Percentiles rank a stretch among this genome's conserved stretches.
These are phyloP conservation scores for Hymenoscyphus linearis DNA, from an alignment of 2,329 filamentous ascomycete genomes.

Conservation along the genomic window DNA sequence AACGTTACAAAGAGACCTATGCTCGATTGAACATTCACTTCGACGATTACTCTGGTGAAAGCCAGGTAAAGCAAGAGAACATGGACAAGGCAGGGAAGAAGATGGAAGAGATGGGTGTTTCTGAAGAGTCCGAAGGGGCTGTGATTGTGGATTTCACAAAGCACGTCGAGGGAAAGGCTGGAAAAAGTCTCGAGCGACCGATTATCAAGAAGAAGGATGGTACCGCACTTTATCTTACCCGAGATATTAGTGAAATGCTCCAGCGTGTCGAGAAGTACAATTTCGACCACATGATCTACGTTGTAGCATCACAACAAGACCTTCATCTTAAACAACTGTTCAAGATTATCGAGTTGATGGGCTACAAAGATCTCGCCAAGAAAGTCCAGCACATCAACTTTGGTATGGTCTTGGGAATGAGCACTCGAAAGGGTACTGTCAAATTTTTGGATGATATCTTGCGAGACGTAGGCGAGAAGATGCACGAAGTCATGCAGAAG, in stretches of 20 bases:
- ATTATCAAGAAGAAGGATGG: constrained; percentile 70
- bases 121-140: constrained; percentile 66
- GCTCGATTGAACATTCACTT: constrained; percentile 66
- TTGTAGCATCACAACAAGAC: constrained; percentile 67
- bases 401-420: constrained; percentile 66
- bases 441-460: constrained; percentile 70
- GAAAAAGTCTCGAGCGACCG: constrained; percentile 65
- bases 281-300: constrained; percentile 78
- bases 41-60: constrained; percentile 69
- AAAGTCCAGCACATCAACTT: constrained; percentile 74
- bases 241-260: constrained; percentile 71
- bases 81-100: constrained; percentile 60
- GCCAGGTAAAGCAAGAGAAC: constrained; percentile 59
- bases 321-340: constrained; percentile 69
- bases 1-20: constrained; percentile 63
- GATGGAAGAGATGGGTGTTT: constrained; percentile 59
- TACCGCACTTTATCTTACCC: constrained; percentile 71
- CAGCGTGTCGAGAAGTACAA: constrained; percentile 57
- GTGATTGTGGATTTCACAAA: constrained; percentile 68
- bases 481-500: constrained; percentile 95
- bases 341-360: constrained; percentile 71
- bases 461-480: constrained; percentile 79
- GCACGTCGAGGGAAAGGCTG: constrained; percentile 58
- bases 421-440: constrained; percentile 66
- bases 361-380: constrained; percentile 59